Evolutionary conservation across 192 early-diverging fungal genomes (phyloP).

Genomic region (Funneliformis mosseae): DNA sequence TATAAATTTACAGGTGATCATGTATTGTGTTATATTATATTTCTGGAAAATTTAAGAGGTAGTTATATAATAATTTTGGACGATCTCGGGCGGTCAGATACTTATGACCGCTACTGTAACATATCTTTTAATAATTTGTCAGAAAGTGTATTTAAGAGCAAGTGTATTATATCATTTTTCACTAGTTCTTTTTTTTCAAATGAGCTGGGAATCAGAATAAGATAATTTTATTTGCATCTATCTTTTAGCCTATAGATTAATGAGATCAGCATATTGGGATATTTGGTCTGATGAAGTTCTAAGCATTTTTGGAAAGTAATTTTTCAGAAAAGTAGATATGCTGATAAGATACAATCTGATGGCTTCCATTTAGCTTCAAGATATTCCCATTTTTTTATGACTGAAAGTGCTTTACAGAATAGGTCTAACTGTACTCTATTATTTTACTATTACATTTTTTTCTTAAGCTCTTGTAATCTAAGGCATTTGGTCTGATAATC

Average conservation of each 20-base stretch:
- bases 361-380: conserved; percentile 25
- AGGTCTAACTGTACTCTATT: too few species aligned
- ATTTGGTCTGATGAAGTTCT: background rate
- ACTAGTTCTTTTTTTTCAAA: conserved; percentile 22
- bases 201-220: conserved; percentile 21
- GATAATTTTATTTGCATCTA: conserved; percentile 23
- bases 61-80: too few species aligned
- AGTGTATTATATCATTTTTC: conserved; percentile 31
- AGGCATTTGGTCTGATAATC: conserved; percentile 16
- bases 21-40: too few species aligned
- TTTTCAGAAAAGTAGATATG: conserved; percentile 23
- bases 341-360: conserved; percentile 23
- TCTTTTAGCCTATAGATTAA: conserved; percentile 31
- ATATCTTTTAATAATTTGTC: conserved; percentile 20
- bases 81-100: too few species aligned
- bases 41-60: too few species aligned
- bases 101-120: too few species aligned
- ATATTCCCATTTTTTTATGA: background rate
- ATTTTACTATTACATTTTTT: background rate
- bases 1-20: too few species aligned
- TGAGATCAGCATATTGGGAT: conserved; percentile 4
- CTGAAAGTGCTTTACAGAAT: too few species aligned
- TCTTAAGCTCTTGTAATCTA: conserved; percentile 26
- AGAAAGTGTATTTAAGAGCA: conserved; percentile 19
- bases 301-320: conserved; percentile 22